Percentiles rank a stretch among this genome's conserved stretches.
Conservation (phyloP, 2,329 filamentous ascomycete genomes). For the Calcarisporium arbuscula region DNA sequence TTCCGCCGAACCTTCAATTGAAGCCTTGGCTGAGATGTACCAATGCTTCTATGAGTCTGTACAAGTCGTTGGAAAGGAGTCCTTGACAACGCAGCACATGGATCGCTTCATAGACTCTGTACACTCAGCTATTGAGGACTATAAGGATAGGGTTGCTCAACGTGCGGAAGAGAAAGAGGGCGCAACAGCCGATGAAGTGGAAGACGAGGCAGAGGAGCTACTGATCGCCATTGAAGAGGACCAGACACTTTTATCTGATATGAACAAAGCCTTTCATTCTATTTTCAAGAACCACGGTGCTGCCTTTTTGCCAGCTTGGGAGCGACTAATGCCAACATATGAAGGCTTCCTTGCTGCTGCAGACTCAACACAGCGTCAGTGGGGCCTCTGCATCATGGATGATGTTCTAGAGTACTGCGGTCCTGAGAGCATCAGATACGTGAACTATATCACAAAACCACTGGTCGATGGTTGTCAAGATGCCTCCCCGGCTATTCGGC, state of each 20-base stretch:
- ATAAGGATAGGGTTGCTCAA: slow-evolving; percentile 77
- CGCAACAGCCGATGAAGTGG: slow-evolving; percentile 73
- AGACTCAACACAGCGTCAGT: slow-evolving; percentile 90
- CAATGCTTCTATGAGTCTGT: slow-evolving; percentile 99
- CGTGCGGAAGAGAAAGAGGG: slow-evolving; percentile 76
- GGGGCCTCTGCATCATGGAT: slow-evolving; percentile 98
- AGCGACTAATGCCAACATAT: slow-evolving; percentile 78
- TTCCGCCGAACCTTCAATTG: slow-evolving; percentile 87
- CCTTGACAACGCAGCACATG: slow-evolving; percentile 74
- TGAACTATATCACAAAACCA: slow-evolving; percentile 78
- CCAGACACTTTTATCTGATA: slow-evolving; percentile 91
- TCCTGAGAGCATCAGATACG: slow-evolving; percentile 78
- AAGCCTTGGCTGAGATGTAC: slow-evolving; percentile 97
- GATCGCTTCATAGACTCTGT: slow-evolving; percentile 80
- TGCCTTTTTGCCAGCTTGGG: slow-evolving; percentile 81
- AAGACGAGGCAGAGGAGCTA: slow-evolving; percentile 81
- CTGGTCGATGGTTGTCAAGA: slow-evolving; percentile 83
- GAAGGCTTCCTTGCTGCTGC: slow-evolving; percentile 72
- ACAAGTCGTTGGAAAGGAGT: slow-evolving; percentile 84
- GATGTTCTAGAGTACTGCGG: slow-evolving; percentile 98
- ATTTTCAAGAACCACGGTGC: slow-evolving; percentile 95
- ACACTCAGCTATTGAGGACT: slow-evolving; percentile 82
- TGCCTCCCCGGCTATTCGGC: slow-evolving; percentile 80
- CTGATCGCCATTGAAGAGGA: slow-evolving; percentile 94
- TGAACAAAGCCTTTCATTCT: slow-evolving; percentile 99